Base-by-base conservation (phyloP, 352 stramenopile species). In the Phytophthora hibernalis region DNA sequence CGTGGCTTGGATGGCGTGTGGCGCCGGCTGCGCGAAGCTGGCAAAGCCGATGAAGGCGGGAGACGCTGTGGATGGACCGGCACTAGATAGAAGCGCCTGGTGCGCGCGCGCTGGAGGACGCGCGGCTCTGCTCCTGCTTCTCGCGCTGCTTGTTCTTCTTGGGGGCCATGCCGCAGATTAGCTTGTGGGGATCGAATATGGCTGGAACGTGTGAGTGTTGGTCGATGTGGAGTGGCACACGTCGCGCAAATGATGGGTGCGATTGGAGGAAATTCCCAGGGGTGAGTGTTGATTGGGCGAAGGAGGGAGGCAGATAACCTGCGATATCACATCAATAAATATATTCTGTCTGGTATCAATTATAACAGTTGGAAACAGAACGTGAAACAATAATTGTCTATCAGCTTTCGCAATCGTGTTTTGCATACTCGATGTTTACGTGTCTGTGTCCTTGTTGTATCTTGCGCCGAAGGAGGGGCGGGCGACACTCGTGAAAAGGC, bases 71-170 rank as follows among this genome's bases (percentile, higher is more conserved):
- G 54, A 40, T 2, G 58, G 52, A n/a, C 64, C 63, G 8, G 70
- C 20, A 3, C 66, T 85, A 12, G 74, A 61, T 33, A 87, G 61
- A 21, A 95, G 72, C 26, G 72, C 74, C 64, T 91, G 73, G 44
- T 91, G 82, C n/a, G 86, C 86, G 40, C 9, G 85, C 74, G 47
- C 86, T 92, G 10, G 88, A 96, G 9, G 88, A 93, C 45, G 88
- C 88, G 42, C 82, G 82, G 55, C 72, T 91, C 68, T 95, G 82
- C 72, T 93, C 88, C 52, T 90, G 82, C 64, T 92, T 92, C 72
- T 96, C 88, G 68, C 85, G 85, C 78, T 96, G 88, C 71, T 95
- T 94, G 78, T 92, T 96, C 68, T 88, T 92, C 81, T 90, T 90
- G 49, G 81, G 80, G 20, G 67, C 52, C 74, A 82, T 82, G 5